These are phyloP conservation scores for Dispira parvispora DNA, from an alignment of 192 early-diverging fungal genomes.

Conservation along the genomic window DNA sequence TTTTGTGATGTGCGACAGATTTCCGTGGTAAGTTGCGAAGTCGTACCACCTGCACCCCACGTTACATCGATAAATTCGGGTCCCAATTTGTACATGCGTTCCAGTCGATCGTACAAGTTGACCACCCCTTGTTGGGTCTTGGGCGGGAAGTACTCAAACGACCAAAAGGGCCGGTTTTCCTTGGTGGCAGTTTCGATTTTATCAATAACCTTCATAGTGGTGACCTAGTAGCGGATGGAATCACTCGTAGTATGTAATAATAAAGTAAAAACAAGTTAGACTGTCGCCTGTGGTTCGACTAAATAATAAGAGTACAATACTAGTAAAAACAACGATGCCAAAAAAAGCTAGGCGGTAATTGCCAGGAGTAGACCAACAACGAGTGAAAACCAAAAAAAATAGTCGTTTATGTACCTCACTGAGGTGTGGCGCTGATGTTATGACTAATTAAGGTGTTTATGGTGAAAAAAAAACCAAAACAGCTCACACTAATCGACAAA, in stretches of 20 bases:
- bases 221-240: not conserved
- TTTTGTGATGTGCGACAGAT: constrained; percentile 78
- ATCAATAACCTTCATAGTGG: constrained; percentile 54
- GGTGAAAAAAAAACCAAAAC: no score
- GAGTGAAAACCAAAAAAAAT: no score
- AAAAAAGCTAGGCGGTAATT: no score
- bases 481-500: no score
- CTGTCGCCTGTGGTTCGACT: not conserved
- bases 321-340: not conserved
- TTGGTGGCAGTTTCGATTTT: constrained; percentile 49
- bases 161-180: constrained; percentile 58
- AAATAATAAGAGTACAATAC: not conserved
- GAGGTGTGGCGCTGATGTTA: no score
- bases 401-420: no score
- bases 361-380: no score
- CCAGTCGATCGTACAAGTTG: constrained; percentile 94
- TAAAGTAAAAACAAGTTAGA: not conserved
- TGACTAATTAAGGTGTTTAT: no score
- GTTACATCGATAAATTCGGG: constrained; percentile 72
- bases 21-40: constrained; percentile 74
- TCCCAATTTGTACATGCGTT: constrained; percentile 85
- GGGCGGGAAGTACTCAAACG: constrained; percentile 97
- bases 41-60: constrained; percentile 88
- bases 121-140: constrained; percentile 86
- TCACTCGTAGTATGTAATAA: not conserved